A percentile compares a stretch with the other conserved stretches of the same genome.
Evolutionary conservation across 225 moss, liverwort and hornwort species (phyloP).

Genomic region (Thuidium tamariscinum): DNA sequence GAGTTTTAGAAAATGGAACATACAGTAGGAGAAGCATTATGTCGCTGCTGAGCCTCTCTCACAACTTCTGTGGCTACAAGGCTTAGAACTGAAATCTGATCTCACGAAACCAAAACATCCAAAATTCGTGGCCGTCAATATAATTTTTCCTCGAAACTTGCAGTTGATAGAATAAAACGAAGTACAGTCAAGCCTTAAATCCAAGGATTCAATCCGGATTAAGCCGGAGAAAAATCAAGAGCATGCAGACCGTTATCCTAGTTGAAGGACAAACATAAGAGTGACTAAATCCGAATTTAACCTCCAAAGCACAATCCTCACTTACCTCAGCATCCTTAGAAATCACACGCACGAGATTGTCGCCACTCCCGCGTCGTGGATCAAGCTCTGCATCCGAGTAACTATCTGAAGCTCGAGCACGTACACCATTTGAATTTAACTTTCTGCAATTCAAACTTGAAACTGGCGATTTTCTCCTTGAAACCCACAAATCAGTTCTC

Average conservation of each 20-base stretch:
- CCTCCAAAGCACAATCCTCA: background rate
- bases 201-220: background rate
- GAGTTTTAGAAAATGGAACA: background rate
- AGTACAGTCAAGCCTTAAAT: background rate
- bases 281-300: background rate
- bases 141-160: background rate
- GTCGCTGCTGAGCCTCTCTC: constrained; percentile 84
- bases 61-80: constrained; percentile 89
- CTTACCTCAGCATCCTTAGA: constrained; percentile 46
- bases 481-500: background rate
- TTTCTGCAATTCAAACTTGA: background rate
- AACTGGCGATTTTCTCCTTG: background rate
- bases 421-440: background rate
- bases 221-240: background rate
- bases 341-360: constrained; percentile 44
- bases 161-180: background rate
- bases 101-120: background rate
- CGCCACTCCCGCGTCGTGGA: constrained; percentile 12
- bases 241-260: background rate
- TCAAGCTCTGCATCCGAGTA: constrained; percentile 15
- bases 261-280: background rate
- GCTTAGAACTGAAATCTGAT: constrained; percentile 77
- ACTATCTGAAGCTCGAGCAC: constrained; percentile 9
- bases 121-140: background rate
- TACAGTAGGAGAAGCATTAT: constrained; percentile 80